Base-by-base conservation (phyloP, 2,329 filamentous ascomycete genomes). In the Fusarium austroafricanum region DNA sequence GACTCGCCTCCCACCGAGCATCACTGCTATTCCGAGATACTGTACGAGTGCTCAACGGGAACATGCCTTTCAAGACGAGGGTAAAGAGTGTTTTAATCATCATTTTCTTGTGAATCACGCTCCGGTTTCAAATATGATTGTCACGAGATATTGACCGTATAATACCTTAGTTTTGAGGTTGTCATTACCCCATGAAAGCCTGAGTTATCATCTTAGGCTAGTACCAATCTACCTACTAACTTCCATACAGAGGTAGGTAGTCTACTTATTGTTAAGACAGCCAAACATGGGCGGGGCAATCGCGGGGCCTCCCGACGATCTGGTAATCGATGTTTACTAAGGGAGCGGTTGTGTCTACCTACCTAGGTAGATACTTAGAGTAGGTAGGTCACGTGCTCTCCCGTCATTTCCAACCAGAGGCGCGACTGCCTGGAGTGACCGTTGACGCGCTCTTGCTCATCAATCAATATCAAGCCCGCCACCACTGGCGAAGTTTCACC, bases 321-420 rank as follows among this genome's bases (percentile, higher is more conserved):
- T 35, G 42, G 43, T 64, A n/a, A n/a, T n/a, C n/a, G n/a, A 9
- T 26, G 26, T 26, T 26, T 26, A 26, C 9, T 26, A 26, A 26
- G 6, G 9, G 26, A 26, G 26, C 21, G 21, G 21, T 23, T 4
- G 21, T 23, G 21, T 4, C 21, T 23, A 23, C 4, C 4, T 58
- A 18, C 14, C 31, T 45, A 18, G 18, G 15, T 1, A 3, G 10
- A 6, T n/a, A n/a, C n/a, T n/a, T n/a, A n/a, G n/a, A n/a, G n/a
- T n/a, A n/a, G n/a, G n/a, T n/a, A n/a, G 14, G 51, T 74, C 75
- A 76, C 75, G 75, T 76, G 75, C 40, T 75, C 68, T 73, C 75
- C 75, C 65, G 75, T 76, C 65, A 67, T 61, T 21, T 44, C 18
- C 46, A 54, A 55, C 40, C 35, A n/a, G 55, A 67, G 47, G 61